These are phyloP conservation scores for Protea cynaroides DNA, from an alignment of 164 flowering plant genomes.

Conservation along the genomic window DNA sequence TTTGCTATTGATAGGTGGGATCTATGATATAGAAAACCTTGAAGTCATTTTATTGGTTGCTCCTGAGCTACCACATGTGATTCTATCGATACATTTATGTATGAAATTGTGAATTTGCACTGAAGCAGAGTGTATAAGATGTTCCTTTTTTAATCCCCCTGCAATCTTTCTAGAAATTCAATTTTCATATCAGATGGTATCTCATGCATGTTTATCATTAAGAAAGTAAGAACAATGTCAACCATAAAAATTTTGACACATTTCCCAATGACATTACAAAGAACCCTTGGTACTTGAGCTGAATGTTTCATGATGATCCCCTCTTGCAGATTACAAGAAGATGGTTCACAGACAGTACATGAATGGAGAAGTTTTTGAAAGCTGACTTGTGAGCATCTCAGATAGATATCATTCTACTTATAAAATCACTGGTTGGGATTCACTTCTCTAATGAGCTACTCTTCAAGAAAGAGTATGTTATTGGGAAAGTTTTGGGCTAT, in stretches of 20 bases:
- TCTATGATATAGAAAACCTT: background rate
- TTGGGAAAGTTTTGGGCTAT: background rate
- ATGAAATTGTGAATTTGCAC: background rate
- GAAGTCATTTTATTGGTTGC: background rate
- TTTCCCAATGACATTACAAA: too few species aligned
- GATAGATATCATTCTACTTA: too few species aligned
- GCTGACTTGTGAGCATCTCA: constrained; percentile 20
- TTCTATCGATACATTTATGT: background rate
- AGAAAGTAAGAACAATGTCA: too few species aligned
- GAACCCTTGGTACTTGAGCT: background rate
- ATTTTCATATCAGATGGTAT: too few species aligned
- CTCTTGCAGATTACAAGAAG: constrained; percentile 49
- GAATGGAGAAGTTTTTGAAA: constrained; percentile 38
- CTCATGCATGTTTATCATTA: too few species aligned
- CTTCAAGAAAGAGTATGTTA: background rate
- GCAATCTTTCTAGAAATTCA: background rate
- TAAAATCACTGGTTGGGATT: background rate
- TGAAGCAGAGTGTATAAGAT: background rate
- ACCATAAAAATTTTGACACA: too few species aligned
- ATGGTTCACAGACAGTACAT: constrained; percentile 54
- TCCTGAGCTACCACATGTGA: background rate
- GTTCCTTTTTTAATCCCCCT: background rate
- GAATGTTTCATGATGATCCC: background rate
- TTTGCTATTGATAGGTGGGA: background rate
- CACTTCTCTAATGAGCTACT: constrained; percentile 9